phyloP scores from a whole-genome alignment of 2,329 filamentous ascomycete genomes.

The Alternaria arbusti region DNA sequence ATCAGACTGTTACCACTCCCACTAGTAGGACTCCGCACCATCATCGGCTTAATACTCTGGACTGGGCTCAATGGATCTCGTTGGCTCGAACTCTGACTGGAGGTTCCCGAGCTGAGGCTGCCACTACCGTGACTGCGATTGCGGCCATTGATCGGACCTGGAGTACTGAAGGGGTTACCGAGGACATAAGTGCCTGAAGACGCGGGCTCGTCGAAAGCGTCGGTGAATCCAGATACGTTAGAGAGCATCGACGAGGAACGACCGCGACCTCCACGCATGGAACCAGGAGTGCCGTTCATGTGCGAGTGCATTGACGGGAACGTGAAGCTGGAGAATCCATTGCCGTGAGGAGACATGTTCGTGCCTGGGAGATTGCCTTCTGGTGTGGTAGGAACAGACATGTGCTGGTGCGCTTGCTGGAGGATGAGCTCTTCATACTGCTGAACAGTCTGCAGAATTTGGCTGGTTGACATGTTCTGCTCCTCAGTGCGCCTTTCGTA shows the following conservation, averaged over 20 bases:
- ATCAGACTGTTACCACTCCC: constrained; percentile 41
- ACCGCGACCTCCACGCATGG: constrained; percentile 50
- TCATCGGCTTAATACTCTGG: constrained; percentile 41
- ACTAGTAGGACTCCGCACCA: constrained; percentile 40
- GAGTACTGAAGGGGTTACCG: constrained; percentile 47
- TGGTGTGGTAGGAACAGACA: constrained; percentile 60
- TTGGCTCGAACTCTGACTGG: constrained; percentile 47
- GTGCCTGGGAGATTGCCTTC: constrained; percentile 65
- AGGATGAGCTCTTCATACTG: constrained; percentile 51
- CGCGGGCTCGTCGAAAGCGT: constrained; percentile 49
- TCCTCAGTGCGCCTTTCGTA: constrained; percentile 49
- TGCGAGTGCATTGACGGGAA: constrained; percentile 43
- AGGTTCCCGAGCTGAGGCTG: constrained; percentile 52
- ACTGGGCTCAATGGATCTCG: constrained; percentile 49
- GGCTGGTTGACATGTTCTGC: constrained; percentile 45
- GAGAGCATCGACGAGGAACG: constrained; percentile 61
- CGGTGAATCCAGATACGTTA: constrained; percentile 59
- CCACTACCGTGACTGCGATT: constrained; percentile 59
- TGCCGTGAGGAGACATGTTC: constrained; percentile 45
- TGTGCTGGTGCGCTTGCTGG: constrained; percentile 45
- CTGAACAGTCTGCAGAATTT: constrained; percentile 45
- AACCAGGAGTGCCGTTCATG: constrained; percentile 42
- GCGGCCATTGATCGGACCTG: constrained; percentile 46
- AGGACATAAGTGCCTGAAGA: constrained; percentile 36
- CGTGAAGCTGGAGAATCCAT: constrained; percentile 46